A percentile compares a stretch with the other conserved stretches of the same genome.
Evolutionary conservation across 495 filamentous ascomycete genomes (phyloP).

Genomic region (Aspergillus wentii): DNA sequence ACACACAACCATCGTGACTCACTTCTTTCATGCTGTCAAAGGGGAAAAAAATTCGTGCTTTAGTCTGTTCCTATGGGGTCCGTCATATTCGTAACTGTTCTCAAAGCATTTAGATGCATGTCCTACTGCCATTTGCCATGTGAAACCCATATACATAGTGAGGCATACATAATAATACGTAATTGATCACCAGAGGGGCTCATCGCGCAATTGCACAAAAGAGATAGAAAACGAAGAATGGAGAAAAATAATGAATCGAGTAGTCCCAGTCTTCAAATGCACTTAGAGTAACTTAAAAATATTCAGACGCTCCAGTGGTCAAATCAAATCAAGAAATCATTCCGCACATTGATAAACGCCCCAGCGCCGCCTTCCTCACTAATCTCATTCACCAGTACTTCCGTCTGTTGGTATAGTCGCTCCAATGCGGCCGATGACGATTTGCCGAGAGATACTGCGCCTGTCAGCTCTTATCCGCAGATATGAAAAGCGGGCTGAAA

Average conservation of each 20-base stretch:
- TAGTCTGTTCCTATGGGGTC: no score
- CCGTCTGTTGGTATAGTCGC: conserved; percentile 80
- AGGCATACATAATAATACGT: no score
- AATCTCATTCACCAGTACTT: conserved; percentile 76
- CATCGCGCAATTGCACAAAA: no score
- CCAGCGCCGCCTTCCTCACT: conserved; percentile 79
- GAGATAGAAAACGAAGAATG: no score
- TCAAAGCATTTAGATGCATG: no score
- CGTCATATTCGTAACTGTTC: no score
- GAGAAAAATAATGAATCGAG: background rate
- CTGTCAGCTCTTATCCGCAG: conserved; percentile 14
- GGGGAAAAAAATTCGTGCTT: no score
- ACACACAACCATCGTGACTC: no score
- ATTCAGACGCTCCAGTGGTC: conserved; percentile 5
- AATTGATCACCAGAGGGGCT: no score
- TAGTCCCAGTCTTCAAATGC: background rate
- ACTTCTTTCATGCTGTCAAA: no score
- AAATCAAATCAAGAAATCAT: conserved; percentile 54
- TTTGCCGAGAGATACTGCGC: conserved; percentile 79
- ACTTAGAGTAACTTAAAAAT: conserved; percentile 3
- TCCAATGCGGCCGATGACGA: conserved; percentile 84
- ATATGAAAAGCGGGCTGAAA: conserved; percentile 2
- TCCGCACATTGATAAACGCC: conserved; percentile 77
- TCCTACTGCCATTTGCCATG: no score
- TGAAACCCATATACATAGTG: no score